Evolutionary conservation across 257 asterid species (phyloP).

Genomic region (Capsicum rhomboideum): DNA sequence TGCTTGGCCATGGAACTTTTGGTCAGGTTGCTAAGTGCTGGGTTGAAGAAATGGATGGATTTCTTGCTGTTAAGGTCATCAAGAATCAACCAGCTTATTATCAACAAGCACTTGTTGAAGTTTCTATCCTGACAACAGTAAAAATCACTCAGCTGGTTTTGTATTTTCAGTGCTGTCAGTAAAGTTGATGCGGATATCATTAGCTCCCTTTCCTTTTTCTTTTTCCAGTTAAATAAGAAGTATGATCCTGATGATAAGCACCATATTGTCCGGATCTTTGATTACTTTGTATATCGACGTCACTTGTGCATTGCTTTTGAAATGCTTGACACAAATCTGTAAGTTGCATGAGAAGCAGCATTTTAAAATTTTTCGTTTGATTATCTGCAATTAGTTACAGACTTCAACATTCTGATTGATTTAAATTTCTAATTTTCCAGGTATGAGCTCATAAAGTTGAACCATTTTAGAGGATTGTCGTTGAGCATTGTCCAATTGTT

Average conservation of each 20-base stretch:
- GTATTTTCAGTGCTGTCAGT: slow-evolving; percentile 13
- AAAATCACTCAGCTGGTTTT: slow-evolving; percentile 18
- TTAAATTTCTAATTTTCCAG: slow-evolving; percentile 27
- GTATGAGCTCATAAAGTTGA: slow-evolving; percentile 94
- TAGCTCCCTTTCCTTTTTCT: slow-evolving; percentile 11
- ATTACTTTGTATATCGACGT: slow-evolving; percentile 75
- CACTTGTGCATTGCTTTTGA: slow-evolving; percentile 97
- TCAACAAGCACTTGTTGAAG: slow-evolving; percentile 99
- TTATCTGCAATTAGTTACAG: neutral
- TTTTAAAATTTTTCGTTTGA: neutral
- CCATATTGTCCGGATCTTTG: slow-evolving; percentile 94
- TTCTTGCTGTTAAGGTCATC: slow-evolving; percentile 90
- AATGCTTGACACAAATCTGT: slow-evolving; percentile 92
- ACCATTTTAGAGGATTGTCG: slow-evolving; percentile 86
- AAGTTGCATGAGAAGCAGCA: slow-evolving; percentile 32
- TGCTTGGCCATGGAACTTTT: slow-evolving; percentile 98
- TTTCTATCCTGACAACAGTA: slow-evolving; percentile 83
- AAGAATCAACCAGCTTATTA: slow-evolving; percentile 96
- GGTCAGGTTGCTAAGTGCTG: slow-evolving; percentile 99
- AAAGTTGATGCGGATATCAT: slow-evolving; percentile 4
- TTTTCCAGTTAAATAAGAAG: slow-evolving; percentile 74
- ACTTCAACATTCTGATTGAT: neutral
- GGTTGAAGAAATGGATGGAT: slow-evolving; percentile 72
- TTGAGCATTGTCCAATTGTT: slow-evolving; percentile 90
- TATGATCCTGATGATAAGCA: slow-evolving; percentile 99